Base-by-base conservation (phyloP, 192 early-diverging fungal genomes). In the Umbelopsis ramanniana region DNA sequence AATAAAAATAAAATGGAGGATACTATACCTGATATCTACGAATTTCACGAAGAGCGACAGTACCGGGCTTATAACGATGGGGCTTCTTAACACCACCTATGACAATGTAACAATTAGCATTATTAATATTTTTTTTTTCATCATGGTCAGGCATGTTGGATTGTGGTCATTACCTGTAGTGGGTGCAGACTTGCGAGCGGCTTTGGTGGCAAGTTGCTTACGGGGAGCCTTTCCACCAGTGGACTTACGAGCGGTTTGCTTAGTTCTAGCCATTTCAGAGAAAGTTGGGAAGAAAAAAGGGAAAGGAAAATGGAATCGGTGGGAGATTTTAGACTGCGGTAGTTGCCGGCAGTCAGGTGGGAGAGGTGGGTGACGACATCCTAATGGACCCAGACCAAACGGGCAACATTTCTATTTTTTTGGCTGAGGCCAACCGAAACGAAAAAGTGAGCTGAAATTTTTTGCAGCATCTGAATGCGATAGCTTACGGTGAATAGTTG, bases 171-270 rank as follows among this genome's bases (percentile, higher is more conserved):
- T 63, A 63, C 57, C 96, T 69, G 95, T 93, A 53, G 93, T 89
- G 73, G 84, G 81, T 14, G 97, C 95, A n/a, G 93, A 93, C 86
- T 97, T 99, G 88, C 96, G 94, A 24, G 97, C 97, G 35, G 94
- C 95, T 88, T 95, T 96, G 85, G 95, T 94, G 67, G 95, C 94
- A 67, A 94, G 89, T 85, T 96, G 95, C 87, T 97, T 98, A 79
- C 97, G 93, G 67, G 96, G 97, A 22, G 95, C 95, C 85, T 97
- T 97, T 72, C 95, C 95, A 77, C 95, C 97, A 70, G 97, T 99
- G 63, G 96, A 98, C 85, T 99, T 99, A 84, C 97, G 93, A 63
- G 97, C 96, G 60, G 96, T 98, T 84, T 98, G 97, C 87, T 97
- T 88, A 72, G 86, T 88, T 79, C 86, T 83, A 50, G 86, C 86